phyloP scores from a whole-genome alignment of 495 filamentous ascomycete genomes.

The Clavariopsis aquatica region DNA sequence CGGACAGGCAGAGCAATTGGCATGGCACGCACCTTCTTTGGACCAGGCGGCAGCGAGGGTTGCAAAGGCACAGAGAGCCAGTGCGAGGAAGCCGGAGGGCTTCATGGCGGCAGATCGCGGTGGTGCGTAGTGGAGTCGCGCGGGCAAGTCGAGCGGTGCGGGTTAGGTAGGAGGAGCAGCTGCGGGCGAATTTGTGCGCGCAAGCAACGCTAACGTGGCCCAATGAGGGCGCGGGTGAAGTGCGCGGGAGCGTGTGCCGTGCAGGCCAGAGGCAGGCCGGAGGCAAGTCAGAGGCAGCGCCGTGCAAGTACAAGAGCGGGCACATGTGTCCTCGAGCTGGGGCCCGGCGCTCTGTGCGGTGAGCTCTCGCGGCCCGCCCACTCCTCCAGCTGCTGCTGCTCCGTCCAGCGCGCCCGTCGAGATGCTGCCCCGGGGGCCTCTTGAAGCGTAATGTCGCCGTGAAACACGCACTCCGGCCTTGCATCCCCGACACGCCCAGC shows the following conservation, averaged over 20 bases:
- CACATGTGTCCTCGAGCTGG: background rate
- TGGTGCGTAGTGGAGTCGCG: constrained; percentile 8
- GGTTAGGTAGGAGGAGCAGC: constrained; percentile 15
- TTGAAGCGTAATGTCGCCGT: constrained; percentile 6
- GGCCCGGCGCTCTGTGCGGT: background rate
- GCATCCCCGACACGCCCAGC: no score
- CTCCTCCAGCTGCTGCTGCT: no score
- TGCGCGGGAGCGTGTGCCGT: background rate
- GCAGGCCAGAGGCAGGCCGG: background rate
- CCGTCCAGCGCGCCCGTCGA: no score
- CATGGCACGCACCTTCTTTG: constrained; percentile 68
- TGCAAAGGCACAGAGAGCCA: constrained; percentile 60
- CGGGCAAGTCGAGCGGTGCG: background rate
- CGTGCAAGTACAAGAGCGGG: constrained; percentile 1
- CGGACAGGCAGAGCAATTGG: constrained; percentile 3
- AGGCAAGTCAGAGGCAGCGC: no score
- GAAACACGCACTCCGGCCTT: background rate
- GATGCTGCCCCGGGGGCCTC: constrained; percentile 27
- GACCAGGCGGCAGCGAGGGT: constrained; percentile 73
- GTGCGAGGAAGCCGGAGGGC: constrained; percentile 37
- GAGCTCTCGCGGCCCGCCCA: background rate
- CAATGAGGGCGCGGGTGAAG: constrained; percentile 25
- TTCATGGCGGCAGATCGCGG: constrained; percentile 23
- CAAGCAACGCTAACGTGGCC: constrained; percentile 29
- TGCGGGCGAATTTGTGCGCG: constrained; percentile 25